Evolutionary conservation across 2,329 filamentous ascomycete genomes (phyloP).

Genomic region (Cladosporium sp.): DNA sequence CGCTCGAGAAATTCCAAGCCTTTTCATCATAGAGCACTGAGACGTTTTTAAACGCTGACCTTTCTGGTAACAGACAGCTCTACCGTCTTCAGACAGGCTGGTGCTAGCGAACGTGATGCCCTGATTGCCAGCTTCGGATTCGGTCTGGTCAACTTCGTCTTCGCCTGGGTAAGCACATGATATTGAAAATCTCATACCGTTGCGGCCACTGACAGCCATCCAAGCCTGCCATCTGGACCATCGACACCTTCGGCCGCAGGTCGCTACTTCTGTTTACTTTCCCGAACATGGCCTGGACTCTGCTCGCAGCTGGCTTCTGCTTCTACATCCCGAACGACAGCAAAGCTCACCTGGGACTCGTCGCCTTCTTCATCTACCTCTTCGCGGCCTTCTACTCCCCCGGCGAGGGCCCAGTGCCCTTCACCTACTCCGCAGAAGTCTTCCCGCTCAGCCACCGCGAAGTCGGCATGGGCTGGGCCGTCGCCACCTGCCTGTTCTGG

Average conservation of each 20-base stretch:
- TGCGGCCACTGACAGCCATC: neutral
- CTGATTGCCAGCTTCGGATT: constrained; percentile 38
- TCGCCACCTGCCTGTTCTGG: constrained; percentile 41
- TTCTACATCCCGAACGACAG: constrained; percentile 29
- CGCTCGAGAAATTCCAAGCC: too few relatives aligned
- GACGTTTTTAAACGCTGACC: constrained; percentile 21
- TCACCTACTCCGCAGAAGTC: constrained; percentile 30
- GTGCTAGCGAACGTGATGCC: constrained; percentile 30
- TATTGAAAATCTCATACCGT: too few relatives aligned
- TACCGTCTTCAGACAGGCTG: constrained; percentile 31
- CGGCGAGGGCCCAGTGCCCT: constrained; percentile 25
- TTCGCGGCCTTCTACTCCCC: constrained; percentile 21
- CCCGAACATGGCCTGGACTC: constrained; percentile 42
- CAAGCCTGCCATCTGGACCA: constrained; percentile 28
- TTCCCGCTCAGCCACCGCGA: constrained; percentile 30
- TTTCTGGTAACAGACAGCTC: constrained; percentile 24
- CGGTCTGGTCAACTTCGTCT: constrained; percentile 42
- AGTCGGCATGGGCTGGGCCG: constrained; percentile 24
- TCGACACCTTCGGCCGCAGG: constrained; percentile 32
- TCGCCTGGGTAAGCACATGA: constrained; percentile 28
- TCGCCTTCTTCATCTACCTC: constrained; percentile 28
- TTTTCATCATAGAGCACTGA: too few relatives aligned
- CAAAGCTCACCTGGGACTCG: constrained; percentile 21
- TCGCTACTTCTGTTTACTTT: constrained; percentile 37
- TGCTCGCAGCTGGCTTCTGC: constrained; percentile 43